phyloP scores from a whole-genome alignment of 495 filamentous ascomycete species.

The Hypomontagnella monticulosa region DNA sequence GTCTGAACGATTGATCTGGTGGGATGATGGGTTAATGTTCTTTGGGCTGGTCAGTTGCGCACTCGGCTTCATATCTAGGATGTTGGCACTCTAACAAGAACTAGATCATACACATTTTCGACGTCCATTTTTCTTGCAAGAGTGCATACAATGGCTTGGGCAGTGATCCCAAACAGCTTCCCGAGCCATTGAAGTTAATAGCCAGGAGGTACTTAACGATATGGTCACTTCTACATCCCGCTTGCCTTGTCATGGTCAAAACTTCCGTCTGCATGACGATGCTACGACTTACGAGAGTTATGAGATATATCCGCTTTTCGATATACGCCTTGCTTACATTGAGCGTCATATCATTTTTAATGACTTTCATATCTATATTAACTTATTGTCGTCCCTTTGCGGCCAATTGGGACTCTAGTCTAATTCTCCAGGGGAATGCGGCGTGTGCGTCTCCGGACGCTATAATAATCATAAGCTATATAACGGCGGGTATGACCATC shows the following conservation, averaged over 20 bases:
- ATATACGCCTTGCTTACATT: slow-evolving; percentile 16
- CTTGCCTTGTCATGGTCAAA: slow-evolving; percentile 30
- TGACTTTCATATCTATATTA: slow-evolving; percentile 10
- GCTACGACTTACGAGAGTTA: slow-evolving; percentile 20
- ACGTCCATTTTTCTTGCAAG: slow-evolving; percentile 5
- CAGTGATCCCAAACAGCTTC: not conserved
- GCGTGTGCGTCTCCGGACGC: not conserved
- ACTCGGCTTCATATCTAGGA: not conserved
- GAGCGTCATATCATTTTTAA: slow-evolving; percentile 10
- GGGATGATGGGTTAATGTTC: slow-evolving; percentile 37
- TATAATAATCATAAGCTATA: slow-evolving; percentile 12
- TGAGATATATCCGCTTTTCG: slow-evolving; percentile 16
- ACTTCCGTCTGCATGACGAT: slow-evolving; percentile 35
- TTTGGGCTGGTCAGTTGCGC: slow-evolving; percentile 18
- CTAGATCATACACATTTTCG: slow-evolving; percentile 16
- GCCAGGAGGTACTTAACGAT: slow-evolving; percentile 25
- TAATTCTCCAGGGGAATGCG: slow-evolving; percentile 6
- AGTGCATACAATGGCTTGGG: slow-evolving; percentile 14
- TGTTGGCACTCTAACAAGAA: slow-evolving; percentile 3
- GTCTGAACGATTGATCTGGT: slow-evolving; percentile 24
- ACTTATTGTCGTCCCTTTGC: slow-evolving; percentile 12
- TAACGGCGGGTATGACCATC: slow-evolving; percentile 12
- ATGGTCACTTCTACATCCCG: slow-evolving; percentile 27
- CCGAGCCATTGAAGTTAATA: not conserved
- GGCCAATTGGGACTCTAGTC: slow-evolving; percentile 23